Evolutionary conservation across 106 monocot genomes (phyloP).

Genomic region (Phalaenopsis aphrodite): DNA sequence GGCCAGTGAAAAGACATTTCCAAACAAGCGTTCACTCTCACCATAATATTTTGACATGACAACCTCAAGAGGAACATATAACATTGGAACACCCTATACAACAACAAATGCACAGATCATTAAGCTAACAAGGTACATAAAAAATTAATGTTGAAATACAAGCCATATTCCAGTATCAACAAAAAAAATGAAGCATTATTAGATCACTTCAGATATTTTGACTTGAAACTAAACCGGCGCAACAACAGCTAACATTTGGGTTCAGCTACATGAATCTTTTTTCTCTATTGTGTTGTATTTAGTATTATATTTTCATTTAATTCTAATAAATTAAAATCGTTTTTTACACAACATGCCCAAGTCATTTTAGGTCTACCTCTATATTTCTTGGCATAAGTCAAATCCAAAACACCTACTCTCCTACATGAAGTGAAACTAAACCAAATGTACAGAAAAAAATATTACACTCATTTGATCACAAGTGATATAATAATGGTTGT

Average conservation of each 20-base stretch:
- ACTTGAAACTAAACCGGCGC: not conserved
- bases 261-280: too few relatives aligned
- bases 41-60: slow-evolving; percentile 99
- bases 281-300: too few relatives aligned
- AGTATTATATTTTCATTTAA: too few relatives aligned
- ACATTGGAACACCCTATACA: slow-evolving; percentile 64
- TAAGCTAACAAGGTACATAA: not conserved
- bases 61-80: slow-evolving; percentile 94
- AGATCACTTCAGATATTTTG: not conserved
- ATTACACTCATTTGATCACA: too few relatives aligned
- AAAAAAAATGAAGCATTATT: not conserved
- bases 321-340: too few relatives aligned
- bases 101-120: not conserved
- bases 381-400: too few relatives aligned
- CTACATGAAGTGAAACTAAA: not conserved
- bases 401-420: too few relatives aligned
- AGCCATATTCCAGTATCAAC: not conserved
- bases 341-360: too few relatives aligned
- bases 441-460: not conserved
- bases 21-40: slow-evolving; percentile 86
- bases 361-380: too few relatives aligned
- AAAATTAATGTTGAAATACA: not conserved
- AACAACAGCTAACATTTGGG: too few relatives aligned
- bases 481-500: too few relatives aligned
- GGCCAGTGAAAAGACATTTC: slow-evolving; percentile 86